A percentile compares a stretch with the other conserved stretches of the same genome.
Evolutionary conservation across 1,284 basidiomycete species (phyloP).

Genomic region (Trametes hirsuta): DNA sequence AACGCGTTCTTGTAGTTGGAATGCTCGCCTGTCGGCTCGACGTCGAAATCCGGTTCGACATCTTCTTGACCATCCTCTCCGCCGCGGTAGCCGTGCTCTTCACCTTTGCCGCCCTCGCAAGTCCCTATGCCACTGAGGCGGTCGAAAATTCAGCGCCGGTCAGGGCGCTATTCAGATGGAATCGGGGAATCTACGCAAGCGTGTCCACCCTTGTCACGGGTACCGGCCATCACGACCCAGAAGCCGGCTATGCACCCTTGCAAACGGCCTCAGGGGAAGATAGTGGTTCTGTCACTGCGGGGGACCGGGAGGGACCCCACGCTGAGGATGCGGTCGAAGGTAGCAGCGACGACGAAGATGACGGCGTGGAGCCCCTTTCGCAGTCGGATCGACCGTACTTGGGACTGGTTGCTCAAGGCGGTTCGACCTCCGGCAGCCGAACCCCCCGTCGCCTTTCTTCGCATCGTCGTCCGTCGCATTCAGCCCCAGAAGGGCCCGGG

Average conservation of each 20-base stretch:
- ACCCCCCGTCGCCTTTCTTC: not conserved
- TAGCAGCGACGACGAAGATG: constrained; percentile 9
- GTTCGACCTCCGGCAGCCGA: not conserved
- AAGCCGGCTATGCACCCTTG: constrained; percentile 12
- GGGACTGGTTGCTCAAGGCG: not conserved
- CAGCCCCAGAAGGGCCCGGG: not conserved
- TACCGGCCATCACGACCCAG: constrained; percentile 2
- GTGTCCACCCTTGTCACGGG: constrained; percentile 2
- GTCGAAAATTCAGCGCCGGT: constrained; percentile 25
- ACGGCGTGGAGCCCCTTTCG: not conserved
- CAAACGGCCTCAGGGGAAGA: constrained; percentile 1
- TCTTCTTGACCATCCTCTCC: constrained; percentile 33
- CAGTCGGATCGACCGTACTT: not conserved
- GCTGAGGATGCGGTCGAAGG: not conserved
- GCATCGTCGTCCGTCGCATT: not conserved
- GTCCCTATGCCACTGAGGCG: constrained; percentile 27
- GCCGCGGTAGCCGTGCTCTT: constrained; percentile 34
- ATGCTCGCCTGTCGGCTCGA: constrained; percentile 38
- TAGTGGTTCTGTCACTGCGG: not conserved
- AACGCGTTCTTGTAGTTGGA: constrained; percentile 24
- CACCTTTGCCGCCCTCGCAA: constrained; percentile 34
- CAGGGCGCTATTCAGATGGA: constrained; percentile 9
- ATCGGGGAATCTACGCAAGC: constrained; percentile 7
- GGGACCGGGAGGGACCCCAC: not conserved
- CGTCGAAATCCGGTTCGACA: constrained; percentile 32